These are phyloP conservation scores for Trichoderma gamsii DNA, from an alignment of 495 filamentous ascomycete genomes.

Conservation along the genomic window DNA sequence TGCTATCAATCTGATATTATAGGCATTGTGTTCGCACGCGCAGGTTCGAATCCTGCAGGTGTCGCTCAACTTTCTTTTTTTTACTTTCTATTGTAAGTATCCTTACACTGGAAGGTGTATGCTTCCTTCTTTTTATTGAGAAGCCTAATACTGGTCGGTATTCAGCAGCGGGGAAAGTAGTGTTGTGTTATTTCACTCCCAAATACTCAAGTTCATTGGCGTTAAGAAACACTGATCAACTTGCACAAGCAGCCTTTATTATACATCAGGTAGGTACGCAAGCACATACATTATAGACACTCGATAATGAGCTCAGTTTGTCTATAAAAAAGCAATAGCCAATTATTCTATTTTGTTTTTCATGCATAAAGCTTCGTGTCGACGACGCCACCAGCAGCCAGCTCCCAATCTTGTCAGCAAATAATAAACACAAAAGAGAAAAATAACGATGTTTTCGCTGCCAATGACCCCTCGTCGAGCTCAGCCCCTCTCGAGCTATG, in stretches of 20 bases:
- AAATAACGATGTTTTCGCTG: background rate
- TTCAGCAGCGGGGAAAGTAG: background rate
- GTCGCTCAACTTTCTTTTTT: constrained; percentile 5
- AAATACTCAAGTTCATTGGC: too few relatives aligned
- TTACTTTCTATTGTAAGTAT: background rate
- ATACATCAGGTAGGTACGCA: too few relatives aligned
- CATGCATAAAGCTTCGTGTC: background rate
- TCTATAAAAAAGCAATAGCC: background rate
- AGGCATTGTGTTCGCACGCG: constrained; percentile 14
- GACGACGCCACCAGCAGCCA: background rate
- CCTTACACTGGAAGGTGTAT: background rate
- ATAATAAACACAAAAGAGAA: background rate
- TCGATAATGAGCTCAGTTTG: background rate
- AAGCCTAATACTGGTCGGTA: background rate
- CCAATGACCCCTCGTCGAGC: background rate
- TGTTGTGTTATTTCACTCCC: too few relatives aligned
- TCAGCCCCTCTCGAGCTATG: background rate
- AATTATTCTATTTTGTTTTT: background rate
- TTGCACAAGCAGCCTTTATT: too few relatives aligned
- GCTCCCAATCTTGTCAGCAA: background rate
- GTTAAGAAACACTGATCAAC: too few relatives aligned
- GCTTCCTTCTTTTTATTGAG: background rate
- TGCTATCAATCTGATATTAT: constrained; percentile 8
- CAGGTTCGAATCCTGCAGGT: constrained; percentile 14
- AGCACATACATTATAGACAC: too few relatives aligned